Evolutionary conservation across 163 green algal genomes (phyloP).

Genomic region (Chloromonas sp.): DNA sequence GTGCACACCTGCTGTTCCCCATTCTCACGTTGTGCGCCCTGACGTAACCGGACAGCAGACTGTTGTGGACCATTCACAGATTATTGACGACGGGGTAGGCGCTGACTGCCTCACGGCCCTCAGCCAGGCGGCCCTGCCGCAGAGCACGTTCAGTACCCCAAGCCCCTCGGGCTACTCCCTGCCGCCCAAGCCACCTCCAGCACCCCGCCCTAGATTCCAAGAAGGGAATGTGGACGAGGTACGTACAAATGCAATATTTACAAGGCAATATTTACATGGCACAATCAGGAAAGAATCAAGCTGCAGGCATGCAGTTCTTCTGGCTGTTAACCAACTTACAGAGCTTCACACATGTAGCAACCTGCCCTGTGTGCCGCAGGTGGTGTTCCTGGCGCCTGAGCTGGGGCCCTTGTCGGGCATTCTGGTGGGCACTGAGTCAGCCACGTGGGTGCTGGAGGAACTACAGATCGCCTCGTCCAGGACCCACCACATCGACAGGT

Average conservation of each 20-base stretch:
- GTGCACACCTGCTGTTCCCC: no score
- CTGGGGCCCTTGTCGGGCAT: conserved; percentile 65
- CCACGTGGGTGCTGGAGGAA: conserved; percentile 68
- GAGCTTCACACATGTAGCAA: background rate
- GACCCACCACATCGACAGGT: conserved; percentile 57
- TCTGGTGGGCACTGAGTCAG: conserved; percentile 63
- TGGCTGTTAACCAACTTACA: background rate
- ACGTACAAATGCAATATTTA: no score
- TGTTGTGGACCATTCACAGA: background rate
- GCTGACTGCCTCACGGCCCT: conserved; percentile 4
- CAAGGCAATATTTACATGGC: no score
- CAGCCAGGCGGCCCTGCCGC: background rate
- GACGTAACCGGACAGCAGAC: no score
- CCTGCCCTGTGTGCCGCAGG: conserved; percentile 12
- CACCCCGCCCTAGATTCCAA: conserved; percentile 50
- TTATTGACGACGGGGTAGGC: conserved; percentile 4
- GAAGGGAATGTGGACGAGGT: conserved; percentile 59
- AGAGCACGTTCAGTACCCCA: background rate
- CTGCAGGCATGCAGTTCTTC: background rate
- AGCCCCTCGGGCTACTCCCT: background rate
- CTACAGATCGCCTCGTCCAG: conserved; percentile 58
- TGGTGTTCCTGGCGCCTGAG: conserved; percentile 61
- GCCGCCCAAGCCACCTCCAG: background rate
- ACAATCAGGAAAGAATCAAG: background rate
- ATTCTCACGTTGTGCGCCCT: no score